Evolutionary conservation across 2,329 filamentous ascomycete species (phyloP).

Genomic region (Penicillium sp.): DNA sequence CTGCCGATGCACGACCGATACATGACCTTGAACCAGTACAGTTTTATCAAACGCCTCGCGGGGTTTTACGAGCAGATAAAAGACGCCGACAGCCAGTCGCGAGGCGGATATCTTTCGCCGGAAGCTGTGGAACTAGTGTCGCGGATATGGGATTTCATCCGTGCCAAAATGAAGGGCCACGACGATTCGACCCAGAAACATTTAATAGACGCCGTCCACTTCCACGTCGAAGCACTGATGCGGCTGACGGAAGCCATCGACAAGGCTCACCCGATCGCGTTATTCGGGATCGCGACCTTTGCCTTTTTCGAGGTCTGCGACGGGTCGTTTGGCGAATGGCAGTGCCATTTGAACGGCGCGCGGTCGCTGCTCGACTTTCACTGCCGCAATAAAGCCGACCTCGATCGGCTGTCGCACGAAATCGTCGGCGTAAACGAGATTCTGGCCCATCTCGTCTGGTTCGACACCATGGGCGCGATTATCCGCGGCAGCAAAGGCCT

Average conservation of each 20-base stretch:
- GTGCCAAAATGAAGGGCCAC: constrained; percentile 18
- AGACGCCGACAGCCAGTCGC: constrained; percentile 14
- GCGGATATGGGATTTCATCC: constrained; percentile 23
- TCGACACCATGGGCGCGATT: constrained; percentile 35
- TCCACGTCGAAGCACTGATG: constrained; percentile 32
- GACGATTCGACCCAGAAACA: constrained; percentile 11
- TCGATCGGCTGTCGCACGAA: constrained; percentile 28
- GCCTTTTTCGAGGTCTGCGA: constrained; percentile 45
- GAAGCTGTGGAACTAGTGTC: constrained; percentile 23
- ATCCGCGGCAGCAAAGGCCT: constrained; percentile 19
- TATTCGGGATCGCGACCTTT: constrained; percentile 44
- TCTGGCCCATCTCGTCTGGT: constrained; percentile 40
- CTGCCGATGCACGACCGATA: constrained; percentile 10
- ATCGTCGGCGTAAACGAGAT: constrained; percentile 38
- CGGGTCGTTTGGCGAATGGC: constrained; percentile 38
- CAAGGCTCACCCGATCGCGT: constrained; percentile 39
- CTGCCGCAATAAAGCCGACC: constrained; percentile 31
- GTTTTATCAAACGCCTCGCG: constrained; percentile 24
- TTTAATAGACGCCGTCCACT: constrained; percentile 20
- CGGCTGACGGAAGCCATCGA: constrained; percentile 38
- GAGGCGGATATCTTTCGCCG: constrained; percentile 17
- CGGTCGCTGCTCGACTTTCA: constrained; percentile 40
- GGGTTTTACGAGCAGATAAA: constrained; percentile 24
- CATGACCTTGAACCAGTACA: constrained; percentile 21
- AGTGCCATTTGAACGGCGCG: constrained; percentile 38